A percentile compares a stretch with the other conserved stretches of the same genome.
phyloP scores from a whole-genome alignment of 225 moss, liverwort and hornwort genomes.

The Bryoerythrophyllum caledonicum region DNA sequence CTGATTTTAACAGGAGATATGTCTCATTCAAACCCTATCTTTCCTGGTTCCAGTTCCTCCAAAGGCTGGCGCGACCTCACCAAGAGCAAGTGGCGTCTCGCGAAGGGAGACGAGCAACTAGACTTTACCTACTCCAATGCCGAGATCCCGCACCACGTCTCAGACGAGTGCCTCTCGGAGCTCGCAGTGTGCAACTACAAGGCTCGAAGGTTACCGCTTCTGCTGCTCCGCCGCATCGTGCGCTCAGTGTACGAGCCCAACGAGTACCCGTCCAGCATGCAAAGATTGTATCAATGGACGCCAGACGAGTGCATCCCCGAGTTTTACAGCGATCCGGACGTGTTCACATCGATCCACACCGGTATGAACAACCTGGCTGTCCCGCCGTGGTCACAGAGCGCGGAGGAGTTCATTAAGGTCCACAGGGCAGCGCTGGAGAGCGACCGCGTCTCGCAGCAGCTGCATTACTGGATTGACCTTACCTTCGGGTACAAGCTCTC shows the following conservation, averaged over 20 bases:
- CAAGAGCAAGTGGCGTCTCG: conserved; percentile 89
- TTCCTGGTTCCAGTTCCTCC: conserved; percentile 37
- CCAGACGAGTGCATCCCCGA: conserved; percentile 95
- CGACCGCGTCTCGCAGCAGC: conserved; percentile 68
- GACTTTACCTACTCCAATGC: conserved; percentile 81
- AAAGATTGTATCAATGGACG: conserved; percentile 86
- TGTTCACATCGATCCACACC: conserved; percentile 70
- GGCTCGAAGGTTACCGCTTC: conserved; percentile 73
- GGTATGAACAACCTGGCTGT: conserved; percentile 81
- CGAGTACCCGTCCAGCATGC: conserved; percentile 87
- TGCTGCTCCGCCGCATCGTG: conserved; percentile 74
- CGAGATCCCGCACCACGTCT: conserved; percentile 88
- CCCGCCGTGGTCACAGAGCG: conserved; percentile 64
- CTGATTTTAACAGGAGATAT: too few species aligned
- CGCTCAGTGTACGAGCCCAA: conserved; percentile 90
- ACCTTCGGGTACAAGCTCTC: conserved; percentile 84
- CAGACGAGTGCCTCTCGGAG: conserved; percentile 91
- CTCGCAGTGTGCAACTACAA: conserved; percentile 89
- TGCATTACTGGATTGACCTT: conserved; percentile 89
- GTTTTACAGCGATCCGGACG: conserved; percentile 71
- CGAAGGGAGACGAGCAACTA: conserved; percentile 88
- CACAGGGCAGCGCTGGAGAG: conserved; percentile 82
- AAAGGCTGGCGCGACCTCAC: conserved; percentile 80
- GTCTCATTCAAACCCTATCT: not conserved
- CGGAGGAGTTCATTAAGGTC: conserved; percentile 62